phyloP scores from a whole-genome alignment of 768 basidiomycete species.

The Rhizopogon roseolus region DNA sequence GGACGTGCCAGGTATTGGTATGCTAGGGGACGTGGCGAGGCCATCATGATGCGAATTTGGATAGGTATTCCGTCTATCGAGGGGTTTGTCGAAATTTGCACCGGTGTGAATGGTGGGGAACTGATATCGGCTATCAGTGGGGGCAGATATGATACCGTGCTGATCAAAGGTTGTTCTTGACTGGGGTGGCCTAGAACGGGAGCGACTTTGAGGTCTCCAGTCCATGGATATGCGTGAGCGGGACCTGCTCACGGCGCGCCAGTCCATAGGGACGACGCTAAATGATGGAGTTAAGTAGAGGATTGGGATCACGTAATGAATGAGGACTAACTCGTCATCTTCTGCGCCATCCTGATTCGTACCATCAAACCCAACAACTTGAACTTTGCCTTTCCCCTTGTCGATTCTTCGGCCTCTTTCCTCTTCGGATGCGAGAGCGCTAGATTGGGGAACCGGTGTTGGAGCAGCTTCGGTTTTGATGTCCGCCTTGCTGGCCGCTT shows the following conservation, averaged over 20 bases:
- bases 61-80: slow-evolving; percentile 20
- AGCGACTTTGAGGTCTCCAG: slow-evolving; percentile 78
- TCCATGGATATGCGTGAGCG: slow-evolving; percentile 90
- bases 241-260: slow-evolving; percentile 88
- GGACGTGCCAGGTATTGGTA: slow-evolving; percentile 38
- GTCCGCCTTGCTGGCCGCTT: slow-evolving; percentile 23
- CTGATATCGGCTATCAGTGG: slow-evolving; percentile 40
- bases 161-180: slow-evolving; percentile 46
- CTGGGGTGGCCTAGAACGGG: slow-evolving; percentile 71
- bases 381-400: slow-evolving; percentile 76
- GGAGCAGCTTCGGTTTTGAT: slow-evolving; percentile 20
- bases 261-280: slow-evolving; percentile 79
- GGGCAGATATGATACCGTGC: slow-evolving; percentile 24
- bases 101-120: slow-evolving; percentile 31
- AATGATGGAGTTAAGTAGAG: slow-evolving; percentile 19
- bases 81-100: slow-evolving; percentile 19
- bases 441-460: slow-evolving; percentile 1
- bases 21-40: slow-evolving; percentile 21
- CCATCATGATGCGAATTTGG: slow-evolving; percentile 13
- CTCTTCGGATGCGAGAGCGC: slow-evolving; percentile 26
- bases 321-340: slow-evolving; percentile 64
- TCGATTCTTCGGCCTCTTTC: slow-evolving; percentile 71
- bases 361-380: slow-evolving; percentile 80
- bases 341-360: slow-evolving; percentile 65
- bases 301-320: slow-evolving; percentile 14